phyloP scores from a whole-genome alignment of 768 basidiomycete species.

The Gelatoporia subvermispora region DNA sequence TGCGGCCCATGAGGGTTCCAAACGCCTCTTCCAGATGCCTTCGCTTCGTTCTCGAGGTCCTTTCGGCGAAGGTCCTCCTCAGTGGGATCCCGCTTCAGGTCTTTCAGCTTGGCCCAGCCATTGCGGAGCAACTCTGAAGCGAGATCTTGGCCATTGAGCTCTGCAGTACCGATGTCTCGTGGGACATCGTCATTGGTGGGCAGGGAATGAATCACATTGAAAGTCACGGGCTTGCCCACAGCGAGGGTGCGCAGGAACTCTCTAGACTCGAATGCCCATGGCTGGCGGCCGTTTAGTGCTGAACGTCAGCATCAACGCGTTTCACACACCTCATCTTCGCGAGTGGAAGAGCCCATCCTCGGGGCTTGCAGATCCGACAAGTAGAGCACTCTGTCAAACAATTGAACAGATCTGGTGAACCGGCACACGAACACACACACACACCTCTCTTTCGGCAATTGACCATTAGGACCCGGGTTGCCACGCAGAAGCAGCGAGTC shows the following conservation, averaged over 20 bases:
- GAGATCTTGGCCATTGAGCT: constrained; percentile 69
- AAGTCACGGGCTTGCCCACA: constrained; percentile 89
- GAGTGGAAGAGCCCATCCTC: constrained; percentile 63
- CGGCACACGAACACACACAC: constrained; percentile 13
- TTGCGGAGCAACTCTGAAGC: constrained; percentile 71
- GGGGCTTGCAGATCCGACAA: constrained; percentile 86
- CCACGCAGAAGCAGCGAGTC: constrained; percentile 85
- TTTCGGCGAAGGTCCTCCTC: constrained; percentile 71
- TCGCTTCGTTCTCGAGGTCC: constrained; percentile 75
- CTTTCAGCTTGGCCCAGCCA: constrained; percentile 95
- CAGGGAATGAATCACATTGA: constrained; percentile 76
- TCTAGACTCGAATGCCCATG: constrained; percentile 89
- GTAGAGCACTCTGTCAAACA: constrained; percentile 68
- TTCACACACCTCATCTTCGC: constrained; percentile 79
- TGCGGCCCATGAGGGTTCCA: constrained; percentile 83
- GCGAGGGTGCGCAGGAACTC: constrained; percentile 83
- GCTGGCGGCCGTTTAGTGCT: constrained; percentile 36
- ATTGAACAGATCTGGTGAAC: neutral
- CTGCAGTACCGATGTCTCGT: constrained; percentile 76
- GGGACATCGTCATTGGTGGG: constrained; percentile 69
- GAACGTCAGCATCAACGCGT: neutral
- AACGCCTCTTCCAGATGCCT: constrained; percentile 66
- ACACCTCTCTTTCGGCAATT: constrained; percentile 86
- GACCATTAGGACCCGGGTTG: constrained; percentile 73
- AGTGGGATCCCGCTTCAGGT: constrained; percentile 75